Evolutionary conservation across 1,139 yeast genomes (phyloP), one percentile per base, ranked within the genome.

Genomic region (Pichia sp.): DNA sequence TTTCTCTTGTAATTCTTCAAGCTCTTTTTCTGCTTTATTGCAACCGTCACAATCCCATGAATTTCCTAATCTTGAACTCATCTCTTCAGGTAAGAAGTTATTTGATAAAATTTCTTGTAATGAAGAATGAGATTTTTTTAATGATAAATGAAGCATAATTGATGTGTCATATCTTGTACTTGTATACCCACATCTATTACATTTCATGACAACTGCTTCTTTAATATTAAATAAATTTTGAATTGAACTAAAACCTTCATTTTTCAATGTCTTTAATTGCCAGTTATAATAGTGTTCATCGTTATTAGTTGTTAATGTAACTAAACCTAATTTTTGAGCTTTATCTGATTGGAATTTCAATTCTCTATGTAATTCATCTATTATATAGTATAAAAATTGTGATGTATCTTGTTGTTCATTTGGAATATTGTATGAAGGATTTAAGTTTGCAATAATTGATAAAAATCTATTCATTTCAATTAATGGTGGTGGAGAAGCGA

Each of bases 41-140:
- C 98, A 92, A 24, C 69, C 66, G 2, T 97, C 89, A 64, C 98
- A 92, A 50, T 77, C 74, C 97, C 97, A 90, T 50, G 87, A 81
- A 60, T 90, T 87, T 6, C 61, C 64, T 26, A 57, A 46, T 47
- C 85, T 82, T 16, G 82, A 87, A 51, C 84, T 95, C 45, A 92
- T 69, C 16, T 60, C 62, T 39, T 60, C 64, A 2, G 51, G 50
- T 24, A 39, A 34, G 6, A 58, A 46, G 39, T 58, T 57, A 20
- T 54, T 47, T 25, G 38, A 26, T 12, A 60, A 54, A 30, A 60
- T 46, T 12, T 58, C 55, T 33, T 52, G 51, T 34, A 60, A 43
- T 30, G 51, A 50, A 8, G 46, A 45, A 32, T 53, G 55, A 4
- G 43, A 44, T 3, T 54, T 53, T 25, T 52, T 51, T 16, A 60